phyloP scores from a whole-genome alignment of 331 rosid genomes.

The Malus hybrid region DNA sequence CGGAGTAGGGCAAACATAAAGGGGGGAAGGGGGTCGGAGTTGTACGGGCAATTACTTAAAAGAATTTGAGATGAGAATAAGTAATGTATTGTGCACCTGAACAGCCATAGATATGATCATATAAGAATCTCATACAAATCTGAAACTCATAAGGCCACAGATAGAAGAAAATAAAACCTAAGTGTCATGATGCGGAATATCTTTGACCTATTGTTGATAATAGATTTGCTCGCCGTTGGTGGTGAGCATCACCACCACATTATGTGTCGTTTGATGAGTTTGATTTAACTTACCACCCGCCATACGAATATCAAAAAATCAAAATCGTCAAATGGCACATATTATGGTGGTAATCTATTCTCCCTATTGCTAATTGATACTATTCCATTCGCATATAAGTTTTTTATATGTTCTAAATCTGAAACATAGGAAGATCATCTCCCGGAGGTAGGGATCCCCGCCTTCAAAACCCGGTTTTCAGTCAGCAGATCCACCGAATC shows the following conservation, averaged over 20 bases:
- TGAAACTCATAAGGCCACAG: neutral
- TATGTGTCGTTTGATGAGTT: too few species aligned
- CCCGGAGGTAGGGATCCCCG: conserved; percentile 18
- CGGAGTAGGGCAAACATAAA: neutral
- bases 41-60: neutral
- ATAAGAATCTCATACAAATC: neutral
- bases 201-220: neutral
- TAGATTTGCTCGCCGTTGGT: neutral
- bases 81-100: neutral
- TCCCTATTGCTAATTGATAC: neutral
- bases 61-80: neutral
- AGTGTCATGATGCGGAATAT: neutral
- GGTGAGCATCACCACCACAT: too few species aligned
- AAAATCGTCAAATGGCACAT: neutral
- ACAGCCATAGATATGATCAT: neutral
- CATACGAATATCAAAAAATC: too few species aligned
- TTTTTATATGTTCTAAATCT: conserved; percentile 13
- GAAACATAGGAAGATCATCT: neutral
- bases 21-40: neutral
- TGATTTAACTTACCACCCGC: too few species aligned
- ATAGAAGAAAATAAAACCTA: neutral
- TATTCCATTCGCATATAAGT: neutral
- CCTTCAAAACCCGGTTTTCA: conserved; percentile 64
- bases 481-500: conserved; percentile 61
- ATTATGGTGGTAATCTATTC: too few species aligned